Conservation (phyloP, 345 rosid genomes). For the Tarenaya hassleriana region DNA sequence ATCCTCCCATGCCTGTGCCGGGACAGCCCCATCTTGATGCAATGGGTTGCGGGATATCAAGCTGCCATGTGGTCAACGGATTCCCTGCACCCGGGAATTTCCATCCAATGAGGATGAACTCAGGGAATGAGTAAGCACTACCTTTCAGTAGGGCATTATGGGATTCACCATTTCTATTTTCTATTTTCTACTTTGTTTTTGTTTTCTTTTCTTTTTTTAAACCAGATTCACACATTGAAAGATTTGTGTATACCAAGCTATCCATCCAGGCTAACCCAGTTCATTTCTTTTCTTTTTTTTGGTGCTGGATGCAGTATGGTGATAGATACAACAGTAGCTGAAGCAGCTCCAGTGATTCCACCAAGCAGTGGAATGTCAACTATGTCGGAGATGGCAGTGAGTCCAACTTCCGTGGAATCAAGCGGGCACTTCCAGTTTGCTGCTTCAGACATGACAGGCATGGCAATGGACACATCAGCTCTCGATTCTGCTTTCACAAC, state of each 20-base stretch:
- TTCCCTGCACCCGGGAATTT: slow-evolving; percentile 88
- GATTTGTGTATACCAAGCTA: too few relatives aligned
- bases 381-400: slow-evolving; percentile 82
- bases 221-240: too few relatives aligned
- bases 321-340: slow-evolving; percentile 57
- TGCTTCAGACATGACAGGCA: slow-evolving; percentile 80
- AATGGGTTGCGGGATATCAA: slow-evolving; percentile 72
- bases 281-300: too few relatives aligned
- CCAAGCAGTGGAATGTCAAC: slow-evolving; percentile 68
- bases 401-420: slow-evolving; percentile 89
- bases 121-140: slow-evolving; percentile 74
- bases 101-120: slow-evolving; percentile 80
- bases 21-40: slow-evolving; percentile 82
- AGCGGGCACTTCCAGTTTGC: slow-evolving; percentile 87
- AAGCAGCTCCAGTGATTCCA: slow-evolving; percentile 58
- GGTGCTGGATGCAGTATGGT: slow-evolving; percentile 62
- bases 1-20: slow-evolving; percentile 66
- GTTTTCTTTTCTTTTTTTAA: too few relatives aligned
- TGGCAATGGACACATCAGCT: slow-evolving; percentile 85
- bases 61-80: slow-evolving; percentile 96
- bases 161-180: too few relatives aligned
- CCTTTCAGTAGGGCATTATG: background rate
- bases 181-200: background rate
- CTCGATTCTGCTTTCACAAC: slow-evolving; percentile 89
- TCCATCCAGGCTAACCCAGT: too few relatives aligned